phyloP scores from a whole-genome alignment of 768 basidiomycete genomes.

The Cyclocybe aegerita region DNA sequence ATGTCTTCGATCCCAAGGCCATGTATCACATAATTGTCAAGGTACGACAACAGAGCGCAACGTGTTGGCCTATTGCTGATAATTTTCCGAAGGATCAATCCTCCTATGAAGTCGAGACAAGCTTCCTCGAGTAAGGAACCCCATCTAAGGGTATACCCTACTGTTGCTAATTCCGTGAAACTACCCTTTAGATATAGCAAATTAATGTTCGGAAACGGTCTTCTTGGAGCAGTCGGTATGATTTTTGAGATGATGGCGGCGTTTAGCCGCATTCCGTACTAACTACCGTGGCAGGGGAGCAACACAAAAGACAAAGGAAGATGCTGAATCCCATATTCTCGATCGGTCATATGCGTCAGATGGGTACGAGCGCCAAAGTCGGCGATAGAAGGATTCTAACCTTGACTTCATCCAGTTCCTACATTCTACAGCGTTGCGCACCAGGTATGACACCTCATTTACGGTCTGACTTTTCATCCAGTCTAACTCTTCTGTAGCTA shows the following conservation, averaged over 20 bases:
- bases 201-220: conserved; percentile 3
- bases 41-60: conserved; percentile 19
- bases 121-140: conserved; percentile 8
- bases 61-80: neutral
- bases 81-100: conserved; percentile 25
- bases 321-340: conserved; percentile 41
- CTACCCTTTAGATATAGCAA: conserved; percentile 1
- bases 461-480: neutral
- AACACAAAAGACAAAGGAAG: conserved; percentile 40
- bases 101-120: conserved; percentile 22
- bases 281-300: conserved; percentile 28
- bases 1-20: conserved; percentile 44
- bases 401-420: conserved; percentile 26
- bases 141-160: neutral
- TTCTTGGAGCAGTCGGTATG: conserved; percentile 22
- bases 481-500: conserved; percentile 16
- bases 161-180: neutral
- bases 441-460: conserved; percentile 17
- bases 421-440: conserved; percentile 33
- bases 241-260: neutral
- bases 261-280: neutral
- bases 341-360: conserved; percentile 31
- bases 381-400: neutral
- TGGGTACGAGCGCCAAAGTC: conserved; percentile 23
- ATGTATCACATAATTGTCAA: conserved; percentile 45